Evolutionary conservation across 1,139 yeast species (phyloP), one percentile per base, ranked within the genome.

Genomic region (Pichia inconspicua): DNA sequence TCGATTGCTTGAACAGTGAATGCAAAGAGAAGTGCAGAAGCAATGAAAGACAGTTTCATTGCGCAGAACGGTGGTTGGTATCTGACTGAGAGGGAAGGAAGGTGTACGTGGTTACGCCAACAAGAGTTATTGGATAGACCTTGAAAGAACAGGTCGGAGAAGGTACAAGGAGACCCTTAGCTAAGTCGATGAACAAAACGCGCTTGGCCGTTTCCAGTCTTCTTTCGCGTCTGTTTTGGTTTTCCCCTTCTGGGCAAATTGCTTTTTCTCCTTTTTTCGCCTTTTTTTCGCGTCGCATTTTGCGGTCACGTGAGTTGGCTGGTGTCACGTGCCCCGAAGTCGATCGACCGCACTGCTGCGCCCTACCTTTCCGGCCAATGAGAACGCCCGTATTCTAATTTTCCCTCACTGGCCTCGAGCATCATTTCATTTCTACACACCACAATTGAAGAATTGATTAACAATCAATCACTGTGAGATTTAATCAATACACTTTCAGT

Each of bases 1-100:
- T 27, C 42, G 5, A 10, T 3, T 2, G 41, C 30, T 11, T 4
- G 12, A 66, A 51, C 42, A 8, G 17, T 15, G n/a, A 3, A 14
- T 7, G 41, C 31, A n/a, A 39, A 14, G 9, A 28, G 15, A 22
- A 19, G 9, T 2, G 40, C n/a, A 22, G 22, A 11, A 38, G 17
- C 28, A 25, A 22, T 2, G 15, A 19, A 9, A 14, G 37, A 15
- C 9, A 15, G 37, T n/a, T 34, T 17, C 37, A 34, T 34, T 30
- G n/a, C 34, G 10, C 11, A 27, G 6, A 27, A 22, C 22, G 4
- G 22, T 22, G 22, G 22, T 22, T 22, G 5, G 22, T 22, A 22
- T 22, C 22, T 4, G 22, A 22, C 22, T 22, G 22, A 14, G n/a
- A 30, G 12, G 15, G 34, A 30, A 3, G 3, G 12, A 14, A 30